Percentiles rank a stretch among this genome's conserved stretches.
These are phyloP conservation scores for Limnanthes douglasii DNA, from an alignment of 345 rosid genomes.

Conservation along the genomic window DNA sequence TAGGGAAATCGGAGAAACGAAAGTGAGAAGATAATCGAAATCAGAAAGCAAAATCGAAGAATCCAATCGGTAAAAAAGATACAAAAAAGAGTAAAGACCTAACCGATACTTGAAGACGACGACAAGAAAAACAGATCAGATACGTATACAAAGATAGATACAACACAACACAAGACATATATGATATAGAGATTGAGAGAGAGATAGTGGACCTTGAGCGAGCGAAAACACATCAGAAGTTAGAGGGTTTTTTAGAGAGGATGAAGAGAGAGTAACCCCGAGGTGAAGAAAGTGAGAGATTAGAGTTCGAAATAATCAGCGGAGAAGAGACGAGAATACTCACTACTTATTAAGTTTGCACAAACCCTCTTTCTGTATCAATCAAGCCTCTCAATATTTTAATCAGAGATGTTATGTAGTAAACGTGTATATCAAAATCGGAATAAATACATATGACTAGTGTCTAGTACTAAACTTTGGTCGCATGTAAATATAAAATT, in stretches of 20 bases:
- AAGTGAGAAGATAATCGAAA: neutral
- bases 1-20: no score
- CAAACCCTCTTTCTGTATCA: no score
- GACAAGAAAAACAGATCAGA: slow-evolving; percentile 15
- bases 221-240: slow-evolving; percentile 23
- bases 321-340: neutral
- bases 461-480: no score
- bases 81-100: slow-evolving; percentile 2
- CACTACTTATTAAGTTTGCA: no score
- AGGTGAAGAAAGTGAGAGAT: slow-evolving; percentile 10
- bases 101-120: neutral
- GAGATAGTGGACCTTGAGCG: slow-evolving; percentile 8
- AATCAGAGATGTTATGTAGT: no score
- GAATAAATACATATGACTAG: no score
- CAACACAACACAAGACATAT: no score
- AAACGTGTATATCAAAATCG: no score
- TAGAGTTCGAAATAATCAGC: neutral
- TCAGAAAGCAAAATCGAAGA: slow-evolving; percentile 5
- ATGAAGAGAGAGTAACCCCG: slow-evolving; percentile 20
- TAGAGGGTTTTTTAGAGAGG: slow-evolving; percentile 4
- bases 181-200: slow-evolving; percentile 3
- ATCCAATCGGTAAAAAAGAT: no score
- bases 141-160: neutral
- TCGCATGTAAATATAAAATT: no score
- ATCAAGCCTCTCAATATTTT: no score